These are phyloP conservation scores for Termitomyces sp. DNA, from an alignment of 768 basidiomycete genomes.

Conservation along the genomic window DNA sequence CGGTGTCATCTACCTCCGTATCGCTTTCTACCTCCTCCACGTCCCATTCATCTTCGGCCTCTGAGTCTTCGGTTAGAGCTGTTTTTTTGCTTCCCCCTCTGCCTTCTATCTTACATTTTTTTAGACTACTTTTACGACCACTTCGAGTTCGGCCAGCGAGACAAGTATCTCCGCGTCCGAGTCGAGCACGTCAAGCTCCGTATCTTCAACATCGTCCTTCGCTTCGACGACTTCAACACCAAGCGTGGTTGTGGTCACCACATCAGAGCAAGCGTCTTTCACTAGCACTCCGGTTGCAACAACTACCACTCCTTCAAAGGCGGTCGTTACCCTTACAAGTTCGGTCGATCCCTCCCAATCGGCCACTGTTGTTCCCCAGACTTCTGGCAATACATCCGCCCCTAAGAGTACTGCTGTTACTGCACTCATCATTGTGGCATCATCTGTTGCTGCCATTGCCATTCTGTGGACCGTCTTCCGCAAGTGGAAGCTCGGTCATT, in stretches of 20 bases:
- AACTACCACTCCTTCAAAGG: conserved; percentile 11
- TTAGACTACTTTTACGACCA: conserved; percentile 5
- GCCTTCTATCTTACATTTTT: neutral
- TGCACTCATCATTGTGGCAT: conserved; percentile 64
- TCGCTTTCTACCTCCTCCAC: conserved; percentile 4
- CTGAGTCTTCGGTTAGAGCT: conserved; percentile 7
- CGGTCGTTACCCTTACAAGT: conserved; percentile 22
- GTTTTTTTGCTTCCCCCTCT: neutral
- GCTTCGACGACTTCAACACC: conserved; percentile 3
- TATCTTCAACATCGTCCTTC: neutral
- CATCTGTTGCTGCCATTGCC: conserved; percentile 58
- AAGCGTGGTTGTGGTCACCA: conserved; percentile 8
- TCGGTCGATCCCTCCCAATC: conserved; percentile 23
- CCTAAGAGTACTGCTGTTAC: conserved; percentile 43
- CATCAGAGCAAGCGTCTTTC: conserved; percentile 12
- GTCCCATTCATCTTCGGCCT: conserved; percentile 2
- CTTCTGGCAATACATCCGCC: conserved; percentile 20
- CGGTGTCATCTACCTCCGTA: conserved; percentile 4
- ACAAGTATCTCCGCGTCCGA: conserved; percentile 1
- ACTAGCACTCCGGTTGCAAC: conserved; percentile 17
- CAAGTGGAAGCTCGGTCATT: conserved; percentile 87
- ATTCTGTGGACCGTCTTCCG: conserved; percentile 88
- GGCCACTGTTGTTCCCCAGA: conserved; percentile 21
- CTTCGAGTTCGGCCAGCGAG: conserved; percentile 2
- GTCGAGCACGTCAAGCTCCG: conserved; percentile 7